Evolutionary conservation across 768 basidiomycete genomes (phyloP).

Genomic region (Chalciporus sphaerocephalus): DNA sequence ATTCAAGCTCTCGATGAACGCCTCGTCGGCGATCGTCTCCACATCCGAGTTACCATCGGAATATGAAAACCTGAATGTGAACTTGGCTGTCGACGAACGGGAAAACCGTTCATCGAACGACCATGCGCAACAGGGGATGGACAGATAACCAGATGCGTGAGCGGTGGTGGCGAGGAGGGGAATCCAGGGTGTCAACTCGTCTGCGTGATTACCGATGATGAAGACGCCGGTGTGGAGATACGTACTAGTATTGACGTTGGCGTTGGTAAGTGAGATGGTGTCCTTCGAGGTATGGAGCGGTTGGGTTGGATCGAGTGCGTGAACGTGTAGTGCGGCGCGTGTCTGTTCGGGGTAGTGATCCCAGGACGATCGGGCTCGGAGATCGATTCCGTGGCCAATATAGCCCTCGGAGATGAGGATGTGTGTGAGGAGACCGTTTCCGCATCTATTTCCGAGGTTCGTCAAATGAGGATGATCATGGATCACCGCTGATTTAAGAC

Average conservation of each 20-base stretch:
- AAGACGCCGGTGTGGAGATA: conserved; percentile 51
- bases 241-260: conserved; percentile 10
- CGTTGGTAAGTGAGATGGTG: neutral
- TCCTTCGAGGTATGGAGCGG: neutral
- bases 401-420: conserved; percentile 85
- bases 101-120: conserved; percentile 65
- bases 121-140: conserved; percentile 92
- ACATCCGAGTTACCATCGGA: neutral
- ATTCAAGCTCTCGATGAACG: conserved; percentile 44
- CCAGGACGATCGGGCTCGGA: conserved; percentile 86
- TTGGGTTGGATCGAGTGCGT: conserved; percentile 61
- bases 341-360: conserved; percentile 64
- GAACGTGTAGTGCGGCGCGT: conserved; percentile 55
- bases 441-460: conserved; percentile 55
- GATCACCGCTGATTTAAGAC: conserved; percentile 11
- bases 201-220: conserved; percentile 92
- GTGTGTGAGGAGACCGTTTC: conserved; percentile 89
- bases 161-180: conserved; percentile 71
- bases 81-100: conserved; percentile 37
- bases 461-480: neutral
- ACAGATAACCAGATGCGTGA: conserved; percentile 62
- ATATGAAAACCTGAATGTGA: no score
- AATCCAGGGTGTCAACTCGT: conserved; percentile 94
- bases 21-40: conserved; percentile 21
- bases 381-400: conserved; percentile 76